phyloP scores from a whole-genome alignment of 257 asterid genomes.

The Striga asiatica region DNA sequence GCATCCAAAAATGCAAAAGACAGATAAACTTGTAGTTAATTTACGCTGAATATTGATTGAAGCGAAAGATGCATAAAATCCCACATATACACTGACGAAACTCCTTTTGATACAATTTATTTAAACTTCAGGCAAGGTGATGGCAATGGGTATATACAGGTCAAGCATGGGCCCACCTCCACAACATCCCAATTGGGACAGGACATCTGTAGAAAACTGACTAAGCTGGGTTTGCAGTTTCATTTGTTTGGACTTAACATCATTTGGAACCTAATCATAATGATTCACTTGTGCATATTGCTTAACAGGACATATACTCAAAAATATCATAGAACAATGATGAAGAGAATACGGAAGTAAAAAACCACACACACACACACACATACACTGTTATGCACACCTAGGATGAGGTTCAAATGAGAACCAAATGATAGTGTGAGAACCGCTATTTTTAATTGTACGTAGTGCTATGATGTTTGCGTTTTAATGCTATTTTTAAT shows the following conservation, averaged over 20 bases:
- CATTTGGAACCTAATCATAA: too few relatives aligned
- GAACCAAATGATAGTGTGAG: too few relatives aligned
- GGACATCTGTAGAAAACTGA: too few relatives aligned
- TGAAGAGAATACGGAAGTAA: background rate
- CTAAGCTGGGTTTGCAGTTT: background rate
- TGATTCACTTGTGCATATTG: background rate
- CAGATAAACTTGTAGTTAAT: background rate
- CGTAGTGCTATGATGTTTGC: too few relatives aligned
- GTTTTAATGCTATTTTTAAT: too few relatives aligned
- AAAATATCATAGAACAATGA: background rate
- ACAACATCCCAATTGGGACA: too few relatives aligned
- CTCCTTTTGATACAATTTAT: background rate
- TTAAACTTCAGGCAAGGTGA: background rate
- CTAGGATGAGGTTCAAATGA: too few relatives aligned
- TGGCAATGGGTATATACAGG: background rate
- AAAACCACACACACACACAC: too few relatives aligned
- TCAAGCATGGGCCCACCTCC: background rate
- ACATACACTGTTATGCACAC: conserved; percentile 28
- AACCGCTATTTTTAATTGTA: too few relatives aligned
- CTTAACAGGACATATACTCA: background rate
- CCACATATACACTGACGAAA: background rate
- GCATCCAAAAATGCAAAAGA: background rate
- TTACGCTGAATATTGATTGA: background rate
- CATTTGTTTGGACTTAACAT: background rate
- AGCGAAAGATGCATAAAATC: background rate